A percentile compares a stretch with the other conserved stretches of the same genome.
These are phyloP conservation scores for Lasiosphaeris hirsuta DNA, from an alignment of 495 filamentous ascomycete genomes.

Conservation along the genomic window DNA sequence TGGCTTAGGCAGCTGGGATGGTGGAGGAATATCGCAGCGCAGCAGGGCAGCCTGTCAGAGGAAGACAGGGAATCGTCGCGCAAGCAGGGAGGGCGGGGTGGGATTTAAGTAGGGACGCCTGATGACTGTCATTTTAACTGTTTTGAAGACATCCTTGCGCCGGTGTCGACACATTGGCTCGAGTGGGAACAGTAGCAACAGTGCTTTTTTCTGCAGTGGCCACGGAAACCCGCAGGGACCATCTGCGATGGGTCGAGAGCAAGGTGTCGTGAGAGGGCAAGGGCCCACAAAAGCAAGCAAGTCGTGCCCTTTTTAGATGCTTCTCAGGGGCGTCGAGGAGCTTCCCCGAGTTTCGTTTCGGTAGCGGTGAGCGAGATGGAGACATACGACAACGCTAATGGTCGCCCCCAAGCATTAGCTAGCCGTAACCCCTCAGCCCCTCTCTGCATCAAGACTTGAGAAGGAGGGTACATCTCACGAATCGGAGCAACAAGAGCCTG, in stretches of 20 bases:
- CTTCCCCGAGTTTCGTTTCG: conserved; percentile 10
- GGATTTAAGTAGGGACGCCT: conserved; percentile 5
- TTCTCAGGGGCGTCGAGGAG: neutral
- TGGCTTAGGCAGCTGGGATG: neutral
- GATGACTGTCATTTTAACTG: conserved; percentile 25
- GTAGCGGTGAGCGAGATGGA: conserved; percentile 5
- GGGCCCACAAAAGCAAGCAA: conserved; percentile 9
- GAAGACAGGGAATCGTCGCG: neutral
- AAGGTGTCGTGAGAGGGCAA: neutral
- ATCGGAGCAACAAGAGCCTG: too few relatives aligned
- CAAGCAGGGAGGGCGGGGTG: conserved; percentile 4
- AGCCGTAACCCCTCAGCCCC: too few relatives aligned
- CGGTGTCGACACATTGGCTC: conserved; percentile 12
- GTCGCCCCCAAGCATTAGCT: too few relatives aligned
- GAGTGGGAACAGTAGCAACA: conserved; percentile 1
- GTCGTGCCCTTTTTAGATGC: neutral
- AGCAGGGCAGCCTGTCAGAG: neutral
- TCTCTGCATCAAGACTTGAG: too few relatives aligned
- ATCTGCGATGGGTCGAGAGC: conserved; percentile 11
- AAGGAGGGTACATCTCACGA: too few relatives aligned
- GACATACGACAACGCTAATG: neutral
- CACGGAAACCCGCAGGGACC: conserved; percentile 27
- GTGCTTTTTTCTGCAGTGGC: conserved; percentile 6
- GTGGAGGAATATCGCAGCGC: too few relatives aligned
- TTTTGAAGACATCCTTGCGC: neutral